Evolutionary conservation across 2,329 filamentous ascomycete species (phyloP), one percentile per base, ranked within the genome.

Genomic region (Fusarium sp.): DNA sequence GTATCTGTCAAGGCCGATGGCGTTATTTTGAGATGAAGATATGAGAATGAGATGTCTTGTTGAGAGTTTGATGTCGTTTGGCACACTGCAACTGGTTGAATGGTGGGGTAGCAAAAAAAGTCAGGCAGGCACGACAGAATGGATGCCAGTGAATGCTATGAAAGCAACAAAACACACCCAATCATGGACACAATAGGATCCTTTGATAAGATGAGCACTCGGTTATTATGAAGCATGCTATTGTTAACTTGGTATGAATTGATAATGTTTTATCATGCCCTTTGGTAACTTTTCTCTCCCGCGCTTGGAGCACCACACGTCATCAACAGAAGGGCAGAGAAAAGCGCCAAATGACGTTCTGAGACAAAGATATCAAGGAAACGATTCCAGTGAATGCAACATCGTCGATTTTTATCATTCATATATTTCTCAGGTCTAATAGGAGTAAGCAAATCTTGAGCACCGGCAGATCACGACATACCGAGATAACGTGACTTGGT

Each of bases 91-190:
- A 55, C n/a, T 43, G 16, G 27, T n/a, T 51, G 16, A 22, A 53
- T 62, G 49, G 62, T 48, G 54, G 54, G 58, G 67, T 68, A 53
- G 53, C 27, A 44, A 49, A 70, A 67, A 58, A 64, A 52, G 29
- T 43, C 41, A 58, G 53, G 44, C 48, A 47, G 34, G 38, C 46
- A 30, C 8, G 16, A 56, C 13, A 53, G 45, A 30, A 27, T 13
- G 12, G 20, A 27, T 27, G 18, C 12, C 11, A 15, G 16, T 27
- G 44, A n/a, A 6, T n/a, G 25, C 12, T 18, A 29, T 29, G 25
- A 20, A 20, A 20, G 11, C 49, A 29, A 18, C 12, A 52, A 25
- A 52, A 41, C 24, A 27, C 24, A 27, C 20, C n/a, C 47, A 25
- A 32, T 5, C 9, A 22, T 24, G 29, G 16, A 12, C 11, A 41